Evolutionary conservation across 83 land plant genomes (phyloP).

Genomic region (Picea abies): DNA sequence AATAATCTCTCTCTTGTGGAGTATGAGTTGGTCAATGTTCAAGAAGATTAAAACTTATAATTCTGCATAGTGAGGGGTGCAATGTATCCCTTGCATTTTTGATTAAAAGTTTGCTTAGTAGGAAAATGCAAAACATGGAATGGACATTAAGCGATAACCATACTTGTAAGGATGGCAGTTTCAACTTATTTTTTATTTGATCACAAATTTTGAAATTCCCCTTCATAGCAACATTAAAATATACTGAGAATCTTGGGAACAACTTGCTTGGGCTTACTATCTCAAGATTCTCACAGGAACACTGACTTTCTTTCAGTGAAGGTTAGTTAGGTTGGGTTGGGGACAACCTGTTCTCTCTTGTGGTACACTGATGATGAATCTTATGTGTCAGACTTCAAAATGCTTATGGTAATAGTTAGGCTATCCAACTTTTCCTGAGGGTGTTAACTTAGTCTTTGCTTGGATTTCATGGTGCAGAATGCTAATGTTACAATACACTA

Average conservation of each 20-base stretch:
- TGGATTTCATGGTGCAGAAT: neutral
- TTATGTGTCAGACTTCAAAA: too few relatives aligned
- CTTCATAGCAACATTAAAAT: neutral
- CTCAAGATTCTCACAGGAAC: neutral
- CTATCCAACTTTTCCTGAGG: neutral
- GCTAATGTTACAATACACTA: neutral
- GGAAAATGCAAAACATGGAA: neutral
- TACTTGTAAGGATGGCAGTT: neutral
- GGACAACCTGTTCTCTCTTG: neutral
- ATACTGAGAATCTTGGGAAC: neutral
- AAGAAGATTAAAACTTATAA: conserved; percentile 26
- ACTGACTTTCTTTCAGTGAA: neutral
- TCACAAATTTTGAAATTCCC: neutral
- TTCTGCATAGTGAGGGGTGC: neutral
- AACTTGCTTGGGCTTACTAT: neutral
- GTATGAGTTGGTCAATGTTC: conserved; percentile 45
- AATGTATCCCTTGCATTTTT: neutral
- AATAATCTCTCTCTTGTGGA: conserved; percentile 49
- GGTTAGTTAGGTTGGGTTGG: neutral
- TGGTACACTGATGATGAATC: neutral
- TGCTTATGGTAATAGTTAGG: neutral
- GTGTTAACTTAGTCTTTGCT: neutral
- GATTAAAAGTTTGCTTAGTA: neutral
- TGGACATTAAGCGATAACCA: neutral
- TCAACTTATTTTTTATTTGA: neutral